Evolutionary conservation across 305 asterid genomes (phyloP).

Genomic region (Solanum hybrid): DNA sequence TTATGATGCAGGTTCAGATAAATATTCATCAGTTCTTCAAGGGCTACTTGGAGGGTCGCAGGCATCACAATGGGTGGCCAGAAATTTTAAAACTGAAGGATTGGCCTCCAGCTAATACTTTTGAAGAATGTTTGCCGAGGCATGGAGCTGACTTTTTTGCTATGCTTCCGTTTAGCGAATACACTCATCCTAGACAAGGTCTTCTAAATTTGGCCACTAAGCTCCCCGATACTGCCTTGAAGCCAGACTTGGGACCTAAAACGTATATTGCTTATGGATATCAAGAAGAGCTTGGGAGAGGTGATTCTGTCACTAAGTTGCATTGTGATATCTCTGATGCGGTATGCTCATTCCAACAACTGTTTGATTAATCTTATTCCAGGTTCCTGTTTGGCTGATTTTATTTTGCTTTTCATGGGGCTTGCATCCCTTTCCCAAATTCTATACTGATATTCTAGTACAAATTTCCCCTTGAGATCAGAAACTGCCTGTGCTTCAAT

Average conservation of each 20-base stretch:
- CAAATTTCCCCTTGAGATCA: background rate
- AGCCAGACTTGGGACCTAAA: conserved; percentile 90
- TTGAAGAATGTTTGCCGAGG: conserved; percentile 72
- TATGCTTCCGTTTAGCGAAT: conserved; percentile 73
- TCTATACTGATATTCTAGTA: background rate
- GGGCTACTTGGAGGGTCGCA: conserved; percentile 71
- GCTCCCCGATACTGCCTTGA: conserved; percentile 57
- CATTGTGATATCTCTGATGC: conserved; percentile 81
- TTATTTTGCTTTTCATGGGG: background rate
- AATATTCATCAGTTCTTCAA: conserved; percentile 52
- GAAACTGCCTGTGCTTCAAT: background rate
- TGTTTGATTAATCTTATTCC: background rate
- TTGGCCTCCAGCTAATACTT: conserved; percentile 72
- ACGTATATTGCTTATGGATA: conserved; percentile 71
- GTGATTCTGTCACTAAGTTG: conserved; percentile 78
- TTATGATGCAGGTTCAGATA: conserved; percentile 55
- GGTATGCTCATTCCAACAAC: conserved; percentile 31
- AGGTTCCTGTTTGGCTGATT: conserved; percentile 3
- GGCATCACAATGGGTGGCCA: conserved; percentile 56
- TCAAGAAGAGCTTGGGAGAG: conserved; percentile 58
- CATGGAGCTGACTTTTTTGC: conserved; percentile 63
- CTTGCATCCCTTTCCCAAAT: conserved; percentile 3
- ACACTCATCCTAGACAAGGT: conserved; percentile 58
- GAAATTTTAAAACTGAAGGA: conserved; percentile 72
- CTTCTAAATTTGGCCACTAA: conserved; percentile 63